A percentile compares a stretch with the other conserved stretches of the same genome.
Conservation (phyloP, 192 early-diverging fungal species). For the Kappamyces sp. region DNA sequence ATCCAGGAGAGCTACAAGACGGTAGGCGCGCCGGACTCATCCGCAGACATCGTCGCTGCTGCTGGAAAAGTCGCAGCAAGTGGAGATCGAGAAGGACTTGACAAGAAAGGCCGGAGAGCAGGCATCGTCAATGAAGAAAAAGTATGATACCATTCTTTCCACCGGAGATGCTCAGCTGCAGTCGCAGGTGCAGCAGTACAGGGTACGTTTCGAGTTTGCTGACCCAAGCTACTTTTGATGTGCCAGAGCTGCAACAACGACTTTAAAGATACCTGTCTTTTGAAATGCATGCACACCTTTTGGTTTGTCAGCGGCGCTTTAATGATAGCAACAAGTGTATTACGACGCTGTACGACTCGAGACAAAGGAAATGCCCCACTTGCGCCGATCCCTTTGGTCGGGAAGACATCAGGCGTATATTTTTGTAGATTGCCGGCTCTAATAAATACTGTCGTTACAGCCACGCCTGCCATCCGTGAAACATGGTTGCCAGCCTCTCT, state of each 20-base stretch:
- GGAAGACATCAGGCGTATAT: slow-evolving; percentile 58
- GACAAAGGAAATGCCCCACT: slow-evolving; percentile 91
- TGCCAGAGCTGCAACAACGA: slow-evolving; percentile 82
- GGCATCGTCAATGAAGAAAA: slow-evolving; percentile 45
- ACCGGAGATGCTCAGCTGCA: slow-evolving; percentile 53
- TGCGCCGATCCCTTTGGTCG: slow-evolving; percentile 81
- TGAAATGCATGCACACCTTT: slow-evolving; percentile 94
- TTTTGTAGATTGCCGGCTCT: slow-evolving; percentile 5
- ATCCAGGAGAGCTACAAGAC: slow-evolving; percentile 52
- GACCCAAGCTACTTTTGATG: slow-evolving; percentile 69
- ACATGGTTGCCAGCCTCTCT: slow-evolving; percentile 55
- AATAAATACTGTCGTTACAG: slow-evolving; percentile 7
- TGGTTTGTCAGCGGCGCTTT: slow-evolving; percentile 40
- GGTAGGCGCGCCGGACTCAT: slow-evolving; percentile 25
- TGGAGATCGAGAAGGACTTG: slow-evolving; percentile 48
- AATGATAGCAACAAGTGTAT: slow-evolving; percentile 68
- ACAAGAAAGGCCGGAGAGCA: slow-evolving; percentile 57
- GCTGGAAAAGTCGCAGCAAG: slow-evolving; percentile 55
- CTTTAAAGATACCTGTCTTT: slow-evolving; percentile 76
- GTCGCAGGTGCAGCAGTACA: slow-evolving; percentile 45
- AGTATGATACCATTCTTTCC: slow-evolving; percentile 33
- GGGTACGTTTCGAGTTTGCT: slow-evolving; percentile 27
- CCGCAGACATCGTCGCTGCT: slow-evolving; percentile 50
- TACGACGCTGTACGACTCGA: slow-evolving; percentile 73
- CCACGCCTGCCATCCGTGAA: slow-evolving; percentile 39